A percentile compares a stretch with the other conserved stretches of the same genome.
Conservation (phyloP, 2,329 filamentous ascomycete species). For the Fusarium sp. region DNA sequence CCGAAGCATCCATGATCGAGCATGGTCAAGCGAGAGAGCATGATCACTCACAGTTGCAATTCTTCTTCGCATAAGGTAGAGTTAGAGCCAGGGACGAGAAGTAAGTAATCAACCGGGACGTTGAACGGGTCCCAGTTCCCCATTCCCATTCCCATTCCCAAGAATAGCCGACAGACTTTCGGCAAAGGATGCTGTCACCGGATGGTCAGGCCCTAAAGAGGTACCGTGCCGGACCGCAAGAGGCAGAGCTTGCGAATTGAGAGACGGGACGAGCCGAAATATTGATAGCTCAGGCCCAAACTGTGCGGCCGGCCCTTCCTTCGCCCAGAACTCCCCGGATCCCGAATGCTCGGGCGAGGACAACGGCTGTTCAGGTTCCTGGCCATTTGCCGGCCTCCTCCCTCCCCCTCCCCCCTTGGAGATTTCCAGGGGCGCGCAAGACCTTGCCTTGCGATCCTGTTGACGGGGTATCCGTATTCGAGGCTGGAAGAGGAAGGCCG, state of each 20-base stretch:
- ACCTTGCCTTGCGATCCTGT: conserved; percentile 10
- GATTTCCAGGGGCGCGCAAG: conserved; percentile 9
- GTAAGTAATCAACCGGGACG: conserved; percentile 23
- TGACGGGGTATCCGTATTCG: not conserved
- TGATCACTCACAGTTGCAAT: conserved; percentile 18
- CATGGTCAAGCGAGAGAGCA: conserved; percentile 10
- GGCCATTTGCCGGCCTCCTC: conserved; percentile 13
- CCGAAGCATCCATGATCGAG: conserved; percentile 9
- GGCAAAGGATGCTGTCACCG: conserved; percentile 19
- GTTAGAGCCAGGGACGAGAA: conserved; percentile 12
- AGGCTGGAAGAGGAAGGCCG: conserved; percentile 5
- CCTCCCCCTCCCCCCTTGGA: not conserved
- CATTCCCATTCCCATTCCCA: conserved; percentile 25
- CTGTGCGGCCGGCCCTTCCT: conserved; percentile 18
- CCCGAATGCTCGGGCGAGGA: conserved; percentile 32
- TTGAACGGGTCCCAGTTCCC: conserved; percentile 6
- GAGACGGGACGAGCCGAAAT: conserved; percentile 42
- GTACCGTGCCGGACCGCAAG: conserved; percentile 15
- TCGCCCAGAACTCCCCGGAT: conserved; percentile 30
- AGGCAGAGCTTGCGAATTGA: conserved; percentile 40
- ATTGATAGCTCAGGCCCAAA: conserved; percentile 7
- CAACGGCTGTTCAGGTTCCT: conserved; percentile 23
- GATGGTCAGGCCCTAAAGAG: conserved; percentile 24
- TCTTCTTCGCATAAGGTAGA: conserved; percentile 5
- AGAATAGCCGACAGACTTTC: conserved; percentile 28